These are phyloP conservation scores for Metrosideros polymorpha DNA, from an alignment of 441 rosid species.

Conservation along the genomic window DNA sequence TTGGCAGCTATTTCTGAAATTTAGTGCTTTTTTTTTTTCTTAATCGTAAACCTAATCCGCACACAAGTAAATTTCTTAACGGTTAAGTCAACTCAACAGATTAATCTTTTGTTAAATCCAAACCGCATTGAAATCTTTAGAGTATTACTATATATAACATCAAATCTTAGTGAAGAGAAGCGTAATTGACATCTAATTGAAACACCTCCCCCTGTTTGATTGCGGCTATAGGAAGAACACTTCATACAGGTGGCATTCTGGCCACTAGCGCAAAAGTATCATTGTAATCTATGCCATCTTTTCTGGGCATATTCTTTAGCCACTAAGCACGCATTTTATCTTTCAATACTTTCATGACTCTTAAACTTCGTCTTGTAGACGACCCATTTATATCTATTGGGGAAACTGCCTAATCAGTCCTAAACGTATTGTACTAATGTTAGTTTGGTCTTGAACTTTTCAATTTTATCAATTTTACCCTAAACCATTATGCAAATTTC, in stretches of 20 bases:
- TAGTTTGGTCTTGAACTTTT: not conserved
- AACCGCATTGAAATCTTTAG: not conserved
- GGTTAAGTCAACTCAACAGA: not conserved
- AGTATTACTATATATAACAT: not conserved
- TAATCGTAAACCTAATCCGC: not conserved
- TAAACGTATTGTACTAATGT: not conserved
- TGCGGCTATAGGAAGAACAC: not conserved
- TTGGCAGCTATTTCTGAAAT: not conserved
- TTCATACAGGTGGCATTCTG: not conserved
- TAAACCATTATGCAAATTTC: not conserved
- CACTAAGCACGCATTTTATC: not conserved
- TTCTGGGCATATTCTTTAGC: not conserved
- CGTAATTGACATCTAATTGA: not conserved
- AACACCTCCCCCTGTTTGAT: not conserved
- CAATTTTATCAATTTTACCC: not conserved
- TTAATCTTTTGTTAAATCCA: not conserved
- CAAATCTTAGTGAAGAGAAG: not conserved
- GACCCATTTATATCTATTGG: not conserved
- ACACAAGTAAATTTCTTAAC: not conserved
- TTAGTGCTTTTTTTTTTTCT: not conserved
- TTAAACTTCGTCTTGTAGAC: not conserved
- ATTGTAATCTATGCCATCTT: not conserved
- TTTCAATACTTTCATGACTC: not conserved
- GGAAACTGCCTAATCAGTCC: not conserved
- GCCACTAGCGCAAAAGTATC: not conserved